Base-by-base conservation (phyloP, 306 rosid genomes). In the Cyamopsis tetragonoloba region DNA sequence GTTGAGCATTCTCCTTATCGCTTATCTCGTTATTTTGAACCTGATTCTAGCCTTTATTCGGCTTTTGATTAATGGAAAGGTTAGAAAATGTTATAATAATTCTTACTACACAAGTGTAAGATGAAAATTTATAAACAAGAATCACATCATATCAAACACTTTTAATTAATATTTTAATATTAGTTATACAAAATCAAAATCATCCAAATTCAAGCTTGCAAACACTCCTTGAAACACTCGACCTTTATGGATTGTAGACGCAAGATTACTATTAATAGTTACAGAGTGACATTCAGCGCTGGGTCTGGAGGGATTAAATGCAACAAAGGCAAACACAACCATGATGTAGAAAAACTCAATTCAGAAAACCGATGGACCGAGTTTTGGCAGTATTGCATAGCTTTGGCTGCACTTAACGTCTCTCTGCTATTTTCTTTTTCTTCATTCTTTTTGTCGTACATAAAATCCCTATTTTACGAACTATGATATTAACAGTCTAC, bases 401-500 rank as follows among this genome's bases (percentile, higher is more conserved):
- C 54, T 46, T 26, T 47, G 3, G 15, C 13, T 18, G 65, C 61
- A 14, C 8, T 49, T 23, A 47, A 41, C 41, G 31, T 15, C 14
- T 1, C 15, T 6, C 9, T 19, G 14, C 3, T 20, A 4, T 2
- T 26, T 38, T 12, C 9, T 35, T 22, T 19, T 53, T 13, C 14
- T 22, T 4, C 27, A 4, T 6, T 20, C 63, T 22, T 63, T 58
- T 42, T 8, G 39, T 34, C 24, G 42, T 26, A 34, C 54, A 28
- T 3, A 55, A 38, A 42, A 47, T 20, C 30, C 38, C 63, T 19
- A 44, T 30, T 39, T 39, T 64, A 77, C 14, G 62, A 51, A 68
- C 69, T 43, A 77, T 32, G 24, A 62, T 62, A 81, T 68, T 63
- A 37, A 75, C 73, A 73, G 42, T 46, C 78, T 61, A 76, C 41